A percentile compares a stretch with the other conserved stretches of the same genome.
Evolutionary conservation across 2,329 filamentous ascomycete genomes (phyloP).

Genomic region (Leptosphaerulina australis): DNA sequence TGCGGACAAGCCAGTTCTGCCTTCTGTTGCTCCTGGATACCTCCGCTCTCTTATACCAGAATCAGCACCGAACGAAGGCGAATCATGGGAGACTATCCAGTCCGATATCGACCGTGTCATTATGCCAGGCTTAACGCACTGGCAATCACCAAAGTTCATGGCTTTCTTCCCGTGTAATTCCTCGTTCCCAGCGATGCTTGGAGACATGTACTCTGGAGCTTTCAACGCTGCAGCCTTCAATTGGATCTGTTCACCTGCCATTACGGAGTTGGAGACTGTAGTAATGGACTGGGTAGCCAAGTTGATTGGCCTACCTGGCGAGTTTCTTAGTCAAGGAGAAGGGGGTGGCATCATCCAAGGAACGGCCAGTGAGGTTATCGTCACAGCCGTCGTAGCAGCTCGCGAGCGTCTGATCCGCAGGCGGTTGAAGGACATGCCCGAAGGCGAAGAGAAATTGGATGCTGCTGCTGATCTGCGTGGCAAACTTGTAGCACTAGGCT

Average conservation of each 20-base stretch:
- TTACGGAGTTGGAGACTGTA: conserved; percentile 91
- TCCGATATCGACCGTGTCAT: conserved; percentile 85
- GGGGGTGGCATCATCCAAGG: conserved; percentile 96
- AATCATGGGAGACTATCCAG: conserved; percentile 79
- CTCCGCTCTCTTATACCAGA: conserved; percentile 77
- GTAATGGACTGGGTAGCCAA: conserved; percentile 90
- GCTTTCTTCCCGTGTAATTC: conserved; percentile 89
- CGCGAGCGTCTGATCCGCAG: conserved; percentile 68
- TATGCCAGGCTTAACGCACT: conserved; percentile 90
- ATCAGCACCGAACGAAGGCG: conserved; percentile 68
- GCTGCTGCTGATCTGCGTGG: conserved; percentile 69
- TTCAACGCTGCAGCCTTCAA: conserved; percentile 94
- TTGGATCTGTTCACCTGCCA: conserved; percentile 91
- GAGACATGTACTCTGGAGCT: conserved; percentile 88
- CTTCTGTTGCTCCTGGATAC: conserved; percentile 83
- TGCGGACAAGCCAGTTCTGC: conserved; percentile 71
- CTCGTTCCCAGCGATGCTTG: conserved; percentile 83
- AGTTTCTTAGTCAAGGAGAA: conserved; percentile 73
- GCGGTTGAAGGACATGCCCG: conserved; percentile 35
- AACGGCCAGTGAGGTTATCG: conserved; percentile 83
- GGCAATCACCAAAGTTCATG: conserved; percentile 91
- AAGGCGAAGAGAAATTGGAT: conserved; percentile 55
- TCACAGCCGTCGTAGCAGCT: conserved; percentile 86
- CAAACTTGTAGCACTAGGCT: conserved; percentile 79
- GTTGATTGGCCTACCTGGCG: conserved; percentile 73